Evolutionary conservation across 2,329 filamentous ascomycete species (phyloP).

Genomic region (Coniochaeta prunicola): DNA sequence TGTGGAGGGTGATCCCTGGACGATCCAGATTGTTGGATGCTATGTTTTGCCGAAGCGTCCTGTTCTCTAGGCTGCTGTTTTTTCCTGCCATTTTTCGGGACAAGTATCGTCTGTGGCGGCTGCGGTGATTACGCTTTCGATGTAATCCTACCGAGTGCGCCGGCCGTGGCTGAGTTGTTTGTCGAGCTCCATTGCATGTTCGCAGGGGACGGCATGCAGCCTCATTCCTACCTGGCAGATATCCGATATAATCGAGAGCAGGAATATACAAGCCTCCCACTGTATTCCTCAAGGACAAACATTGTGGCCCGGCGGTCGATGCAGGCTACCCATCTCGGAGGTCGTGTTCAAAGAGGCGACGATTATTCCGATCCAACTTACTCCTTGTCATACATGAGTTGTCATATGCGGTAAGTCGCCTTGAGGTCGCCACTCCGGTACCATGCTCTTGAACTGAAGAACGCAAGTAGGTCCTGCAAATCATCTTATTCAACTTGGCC

Average conservation of each 20-base stretch:
- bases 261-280: not conserved
- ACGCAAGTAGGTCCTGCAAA: not conserved
- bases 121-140: too few species aligned
- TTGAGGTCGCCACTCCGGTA: not conserved
- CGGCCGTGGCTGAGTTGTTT: too few species aligned
- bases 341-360: not conserved
- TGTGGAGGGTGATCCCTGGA: too few species aligned
- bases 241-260: not conserved
- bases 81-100: too few species aligned
- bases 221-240: not conserved
- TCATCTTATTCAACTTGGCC: not conserved
- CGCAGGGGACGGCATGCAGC: not conserved
- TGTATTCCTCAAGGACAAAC: not conserved
- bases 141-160: too few species aligned
- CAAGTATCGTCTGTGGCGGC: too few species aligned
- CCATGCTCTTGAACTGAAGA: not conserved
- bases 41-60: too few species aligned
- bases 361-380: not conserved
- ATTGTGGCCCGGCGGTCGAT: not conserved
- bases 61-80: too few species aligned
- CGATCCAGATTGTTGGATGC: too few species aligned
- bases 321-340: not conserved
- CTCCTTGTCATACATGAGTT: not conserved
- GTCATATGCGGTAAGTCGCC: not conserved
- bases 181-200: not conserved